Conservation (phyloP, 2,329 filamentous ascomycete genomes). For the Ceratocystis huliohia region DNA sequence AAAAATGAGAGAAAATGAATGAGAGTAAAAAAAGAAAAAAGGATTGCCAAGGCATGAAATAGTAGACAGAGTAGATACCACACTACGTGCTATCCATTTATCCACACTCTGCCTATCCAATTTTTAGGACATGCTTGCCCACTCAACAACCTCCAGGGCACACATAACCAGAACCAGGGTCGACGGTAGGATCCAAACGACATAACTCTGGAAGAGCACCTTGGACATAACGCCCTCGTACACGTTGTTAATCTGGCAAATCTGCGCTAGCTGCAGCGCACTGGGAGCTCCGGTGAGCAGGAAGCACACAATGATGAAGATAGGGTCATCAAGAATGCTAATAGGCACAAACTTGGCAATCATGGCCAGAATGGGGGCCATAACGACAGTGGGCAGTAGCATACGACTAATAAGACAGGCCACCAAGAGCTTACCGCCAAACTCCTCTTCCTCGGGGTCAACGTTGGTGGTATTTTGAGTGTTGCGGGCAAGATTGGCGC, state of each 20-base stretch:
- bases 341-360: conserved; percentile 82
- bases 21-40: background rate
- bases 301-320: conserved; percentile 97
- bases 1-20: background rate
- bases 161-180: conserved; percentile 83
- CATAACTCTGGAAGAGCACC: conserved; percentile 75
- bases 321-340: conserved; percentile 91
- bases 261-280: conserved; percentile 88
- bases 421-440: conserved; percentile 65
- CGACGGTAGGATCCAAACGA: conserved; percentile 92
- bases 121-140: conserved; percentile 42
- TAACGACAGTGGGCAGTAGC: conserved; percentile 79
- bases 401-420: conserved; percentile 81
- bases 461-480: conserved; percentile 57
- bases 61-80: background rate
- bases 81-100: background rate
- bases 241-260: conserved; percentile 95
- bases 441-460: conserved; percentile 56
- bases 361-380: conserved; percentile 79
- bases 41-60: background rate
- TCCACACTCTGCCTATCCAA: background rate
- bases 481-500: conserved; percentile 86
- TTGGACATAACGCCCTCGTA: conserved; percentile 91
- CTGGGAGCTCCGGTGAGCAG: conserved; percentile 86
- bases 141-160: conserved; percentile 84